These are phyloP conservation scores for Brassica balearica DNA, from an alignment of 441 rosid genomes.

Conservation along the genomic window DNA sequence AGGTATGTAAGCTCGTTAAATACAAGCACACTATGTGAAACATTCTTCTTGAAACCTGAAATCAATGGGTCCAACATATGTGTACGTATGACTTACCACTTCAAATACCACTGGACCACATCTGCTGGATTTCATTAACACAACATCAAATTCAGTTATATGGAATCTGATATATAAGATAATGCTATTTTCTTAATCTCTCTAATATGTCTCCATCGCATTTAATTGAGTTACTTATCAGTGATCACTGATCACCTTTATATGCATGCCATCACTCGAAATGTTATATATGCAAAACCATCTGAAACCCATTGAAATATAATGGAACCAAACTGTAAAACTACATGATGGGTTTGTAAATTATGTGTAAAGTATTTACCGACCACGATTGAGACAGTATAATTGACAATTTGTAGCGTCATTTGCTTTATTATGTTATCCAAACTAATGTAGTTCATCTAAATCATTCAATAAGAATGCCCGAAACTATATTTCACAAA, in stretches of 20 bases:
- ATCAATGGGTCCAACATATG: neutral
- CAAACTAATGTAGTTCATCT: neutral
- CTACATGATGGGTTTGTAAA: neutral
- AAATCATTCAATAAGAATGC: neutral
- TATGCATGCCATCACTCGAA: neutral
- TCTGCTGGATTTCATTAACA: constrained; percentile 1
- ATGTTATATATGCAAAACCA: neutral
- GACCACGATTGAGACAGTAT: neutral
- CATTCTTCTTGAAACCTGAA: neutral
- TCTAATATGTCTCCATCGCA: constrained; percentile 3
- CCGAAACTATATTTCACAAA: neutral
- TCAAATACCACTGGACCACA: constrained; percentile 10
- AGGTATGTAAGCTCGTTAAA: neutral
- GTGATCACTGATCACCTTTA: neutral
- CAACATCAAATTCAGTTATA: neutral
- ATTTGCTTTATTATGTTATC: neutral
- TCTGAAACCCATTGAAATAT: neutral
- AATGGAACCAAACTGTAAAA: neutral
- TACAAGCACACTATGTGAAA: constrained; percentile 1
- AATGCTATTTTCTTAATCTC: neutral
- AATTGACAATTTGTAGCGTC: neutral
- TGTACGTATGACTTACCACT: neutral
- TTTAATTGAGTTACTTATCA: constrained; percentile 1
- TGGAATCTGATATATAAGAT: neutral
- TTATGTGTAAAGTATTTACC: neutral